Evolutionary conservation across 192 early-diverging fungal genomes (phyloP).

Genomic region (Umbelopsis sp.): DNA sequence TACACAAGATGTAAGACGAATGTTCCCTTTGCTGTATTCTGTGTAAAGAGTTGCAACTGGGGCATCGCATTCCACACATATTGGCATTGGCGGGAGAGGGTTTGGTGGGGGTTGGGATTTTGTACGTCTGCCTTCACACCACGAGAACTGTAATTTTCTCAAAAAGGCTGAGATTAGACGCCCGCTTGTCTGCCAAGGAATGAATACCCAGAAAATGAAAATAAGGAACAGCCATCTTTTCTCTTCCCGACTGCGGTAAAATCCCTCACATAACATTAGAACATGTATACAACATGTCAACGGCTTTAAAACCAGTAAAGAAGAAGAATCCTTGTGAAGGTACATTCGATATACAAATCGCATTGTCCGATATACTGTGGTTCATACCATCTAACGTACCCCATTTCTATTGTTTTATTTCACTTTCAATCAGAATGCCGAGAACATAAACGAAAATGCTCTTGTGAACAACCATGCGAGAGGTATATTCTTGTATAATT

Average conservation of each 20-base stretch:
- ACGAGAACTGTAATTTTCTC: too few relatives aligned
- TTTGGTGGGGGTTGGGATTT: too few relatives aligned
- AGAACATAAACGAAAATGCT: constrained; percentile 9
- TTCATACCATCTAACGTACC: neutral
- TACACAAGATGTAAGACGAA: constrained; percentile 81
- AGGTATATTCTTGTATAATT: neutral
- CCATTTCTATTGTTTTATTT: neutral
- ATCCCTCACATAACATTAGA: neutral
- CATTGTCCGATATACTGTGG: too few relatives aligned
- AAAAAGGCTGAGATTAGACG: neutral
- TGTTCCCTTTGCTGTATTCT: constrained; percentile 82
- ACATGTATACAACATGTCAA: neutral
- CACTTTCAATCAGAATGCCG: neutral
- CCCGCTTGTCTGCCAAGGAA: neutral
- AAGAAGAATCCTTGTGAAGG: constrained; percentile 13
- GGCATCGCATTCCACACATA: constrained; percentile 79
- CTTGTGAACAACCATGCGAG: constrained; percentile 1
- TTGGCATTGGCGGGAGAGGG: constrained; percentile 45
- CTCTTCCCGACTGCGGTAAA: neutral
- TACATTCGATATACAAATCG: too few relatives aligned
- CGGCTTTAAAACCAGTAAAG: neutral
- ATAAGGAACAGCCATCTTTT: neutral
- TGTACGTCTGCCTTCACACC: too few relatives aligned
- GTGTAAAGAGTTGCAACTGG: constrained; percentile 73
- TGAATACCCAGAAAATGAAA: neutral